Evolutionary conservation across 805 yeast species (phyloP), one percentile per base, ranked within the genome.

Genomic region (Candida sithepensis): DNA sequence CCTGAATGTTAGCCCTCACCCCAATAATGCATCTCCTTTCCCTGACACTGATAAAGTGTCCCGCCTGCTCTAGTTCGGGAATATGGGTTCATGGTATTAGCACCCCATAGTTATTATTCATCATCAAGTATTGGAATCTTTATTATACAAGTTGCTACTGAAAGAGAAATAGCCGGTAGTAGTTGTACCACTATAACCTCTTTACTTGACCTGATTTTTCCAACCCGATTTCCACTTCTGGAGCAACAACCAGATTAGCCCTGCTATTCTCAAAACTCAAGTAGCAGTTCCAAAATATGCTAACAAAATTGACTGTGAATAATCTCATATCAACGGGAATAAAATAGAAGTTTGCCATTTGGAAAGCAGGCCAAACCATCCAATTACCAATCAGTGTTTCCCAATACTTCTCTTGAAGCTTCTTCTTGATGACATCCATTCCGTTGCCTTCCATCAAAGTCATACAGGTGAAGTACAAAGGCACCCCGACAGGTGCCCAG

Each of bases 331-430:
- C 82, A 7, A 82, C 77, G 0, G 97, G 97, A 2, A 89, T 77
- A 7, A 87, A 58, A 41, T 82, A 75, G 60, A 92, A 88, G 67
- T 92, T 94, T 51, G 84, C 53, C 46, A 82, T 59, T 67, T 94
- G 98, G 52, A 94, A 86, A 0, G 79, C 66, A 0, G 98, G 98
- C 99, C 98, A 94, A 12, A 92, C 85, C 44, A 73, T 60, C 91
- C 96, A 89, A 64, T 90, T 91, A 16, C 86, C 74, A 30, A 71
- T 63, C 38, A 91, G 66, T 0, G 96, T 90, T 3, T 76, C 73
- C 82, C 81, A 68, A 79, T 81, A 81, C 49, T 82, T 79, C 14
- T 71, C 66, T 2, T 66, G 41, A 21, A 84, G 57, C 52, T 78
- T 82, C 4, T 54, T 42, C 44, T 63, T 59, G 14, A 82, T 70